Evolutionary conservation across 495 filamentous ascomycete genomes (phyloP).

Genomic region (Penicillium lagena): DNA sequence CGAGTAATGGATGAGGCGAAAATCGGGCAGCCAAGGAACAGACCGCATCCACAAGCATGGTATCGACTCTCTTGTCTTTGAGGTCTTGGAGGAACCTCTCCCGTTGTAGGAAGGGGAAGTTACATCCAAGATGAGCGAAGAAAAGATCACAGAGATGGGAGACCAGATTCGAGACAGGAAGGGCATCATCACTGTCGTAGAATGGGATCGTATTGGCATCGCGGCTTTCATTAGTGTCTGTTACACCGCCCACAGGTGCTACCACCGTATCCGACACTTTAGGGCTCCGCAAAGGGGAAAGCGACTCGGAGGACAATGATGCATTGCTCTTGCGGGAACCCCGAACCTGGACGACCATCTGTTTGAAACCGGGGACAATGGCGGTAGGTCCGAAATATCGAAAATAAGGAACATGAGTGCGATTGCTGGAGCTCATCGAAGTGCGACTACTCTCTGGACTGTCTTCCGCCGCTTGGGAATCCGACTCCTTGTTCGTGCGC

Average conservation of each 20-base stretch:
- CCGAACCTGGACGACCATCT: conserved; percentile 74
- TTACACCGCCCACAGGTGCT: conserved; percentile 18
- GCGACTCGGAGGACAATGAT: conserved; percentile 41
- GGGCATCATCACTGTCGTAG: conserved; percentile 64
- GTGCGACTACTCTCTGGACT: conserved; percentile 40
- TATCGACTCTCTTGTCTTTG: conserved; percentile 71
- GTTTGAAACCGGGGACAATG: conserved; percentile 87
- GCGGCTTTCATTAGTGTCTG: conserved; percentile 37
- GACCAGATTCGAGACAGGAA: conserved; percentile 65
- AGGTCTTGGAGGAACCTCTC: conserved; percentile 63
- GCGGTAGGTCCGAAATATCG: conserved; percentile 84
- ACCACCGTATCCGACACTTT: conserved; percentile 17
- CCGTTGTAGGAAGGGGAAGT: conserved; percentile 70
- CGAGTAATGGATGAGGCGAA: conserved; percentile 60
- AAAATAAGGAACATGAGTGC: conserved; percentile 78
- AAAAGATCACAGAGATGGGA: conserved; percentile 70
- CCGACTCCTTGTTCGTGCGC: conserved; percentile 23
- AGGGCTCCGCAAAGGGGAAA: conserved; percentile 31
- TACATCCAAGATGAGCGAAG: conserved; percentile 72
- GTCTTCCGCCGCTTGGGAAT: conserved; percentile 20
- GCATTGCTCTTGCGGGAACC: conserved; percentile 42
- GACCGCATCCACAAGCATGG: conserved; percentile 80
- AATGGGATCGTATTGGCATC: conserved; percentile 65
- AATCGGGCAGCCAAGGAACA: conserved; percentile 79
- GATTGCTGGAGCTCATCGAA: conserved; percentile 31